A percentile compares a stretch with the other conserved stretches of the same genome.
Conservation (phyloP, 495 filamentous ascomycete genomes). For the Thozetella sp. region DNA sequence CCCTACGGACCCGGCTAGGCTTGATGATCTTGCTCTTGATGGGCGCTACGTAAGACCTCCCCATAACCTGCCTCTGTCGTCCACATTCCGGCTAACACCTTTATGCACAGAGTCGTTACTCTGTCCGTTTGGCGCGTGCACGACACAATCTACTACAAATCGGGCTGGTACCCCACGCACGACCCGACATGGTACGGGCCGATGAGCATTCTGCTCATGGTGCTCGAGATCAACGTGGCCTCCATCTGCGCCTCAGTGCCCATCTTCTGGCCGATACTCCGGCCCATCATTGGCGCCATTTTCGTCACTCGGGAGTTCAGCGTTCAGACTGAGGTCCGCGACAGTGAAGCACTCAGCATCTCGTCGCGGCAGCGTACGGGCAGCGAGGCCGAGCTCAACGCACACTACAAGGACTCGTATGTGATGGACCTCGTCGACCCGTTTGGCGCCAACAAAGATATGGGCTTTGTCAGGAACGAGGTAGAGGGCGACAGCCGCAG, state of each 20-base stretch:
- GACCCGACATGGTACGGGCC: conserved; percentile 35
- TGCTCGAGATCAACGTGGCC: conserved; percentile 28
- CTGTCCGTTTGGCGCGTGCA: conserved; percentile 28
- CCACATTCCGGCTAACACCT: conserved; percentile 6
- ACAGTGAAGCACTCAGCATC: conserved; percentile 11
- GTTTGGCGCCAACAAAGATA: not conserved
- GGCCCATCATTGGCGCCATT: conserved; percentile 23
- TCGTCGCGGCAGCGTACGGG: conserved; percentile 17
- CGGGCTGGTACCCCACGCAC: conserved; percentile 25
- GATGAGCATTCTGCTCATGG: conserved; percentile 24
- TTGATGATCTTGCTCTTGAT: conserved; percentile 21
- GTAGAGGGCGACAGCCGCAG: not conserved
- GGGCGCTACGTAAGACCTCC: conserved; percentile 17
- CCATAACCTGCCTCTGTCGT: not conserved
- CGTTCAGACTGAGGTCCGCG: conserved; percentile 25
- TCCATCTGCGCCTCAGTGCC: conserved; percentile 33
- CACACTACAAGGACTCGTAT: conserved; percentile 15
- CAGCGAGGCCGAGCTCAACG: conserved; percentile 15
- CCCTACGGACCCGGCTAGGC: conserved; percentile 17
- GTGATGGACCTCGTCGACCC: conserved; percentile 17
- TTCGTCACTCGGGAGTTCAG: conserved; percentile 32
- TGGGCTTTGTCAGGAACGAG: not conserved
- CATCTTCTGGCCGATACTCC: conserved; percentile 31
- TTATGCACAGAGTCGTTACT: conserved; percentile 20
- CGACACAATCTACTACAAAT: conserved; percentile 26